phyloP scores from a whole-genome alignment of 352 stramenopile genomes.

The Thraustochytrium sp. region DNA sequence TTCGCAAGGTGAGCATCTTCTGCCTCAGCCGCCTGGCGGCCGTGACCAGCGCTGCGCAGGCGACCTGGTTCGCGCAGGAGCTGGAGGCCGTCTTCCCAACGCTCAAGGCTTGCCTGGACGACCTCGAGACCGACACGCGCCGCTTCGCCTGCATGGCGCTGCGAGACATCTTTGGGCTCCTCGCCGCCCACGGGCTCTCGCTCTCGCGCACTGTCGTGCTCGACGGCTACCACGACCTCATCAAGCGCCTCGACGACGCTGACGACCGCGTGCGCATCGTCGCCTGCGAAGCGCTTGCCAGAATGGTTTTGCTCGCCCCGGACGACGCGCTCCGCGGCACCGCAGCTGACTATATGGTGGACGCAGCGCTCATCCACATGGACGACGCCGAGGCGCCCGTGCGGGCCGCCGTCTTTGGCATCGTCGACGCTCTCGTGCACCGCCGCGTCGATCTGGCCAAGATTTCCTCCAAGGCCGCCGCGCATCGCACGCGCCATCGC shows the following conservation, averaged over 20 bases:
- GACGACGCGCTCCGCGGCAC: background rate
- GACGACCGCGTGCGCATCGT: constrained; percentile 28
- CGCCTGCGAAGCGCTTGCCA: background rate
- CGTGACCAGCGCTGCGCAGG: background rate
- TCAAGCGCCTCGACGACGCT: constrained; percentile 31
- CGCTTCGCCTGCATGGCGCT: constrained; percentile 27
- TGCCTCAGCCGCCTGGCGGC: background rate
- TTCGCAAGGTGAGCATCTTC: constrained; percentile 41
- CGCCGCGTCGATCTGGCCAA: background rate
- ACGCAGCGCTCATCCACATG: constrained; percentile 29
- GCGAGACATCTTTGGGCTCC: background rate
- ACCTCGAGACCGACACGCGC: constrained; percentile 8
- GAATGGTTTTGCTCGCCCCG: background rate
- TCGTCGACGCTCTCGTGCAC: background rate
- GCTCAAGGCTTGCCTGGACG: constrained; percentile 18
- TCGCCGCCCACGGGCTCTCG: background rate
- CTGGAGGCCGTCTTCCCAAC: background rate
- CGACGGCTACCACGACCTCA: constrained; percentile 32
- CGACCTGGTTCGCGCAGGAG: background rate
- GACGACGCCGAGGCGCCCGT: background rate
- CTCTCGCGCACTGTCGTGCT: background rate
- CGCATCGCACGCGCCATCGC: background rate
- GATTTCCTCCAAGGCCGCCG: background rate
- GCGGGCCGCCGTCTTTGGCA: background rate
- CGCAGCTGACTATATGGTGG: background rate